A percentile compares a stretch with the other conserved stretches of the same genome.
These are phyloP conservation scores for Yamadazyma atlantica DNA, from an alignment of 1,139 yeast genomes.

Conservation along the genomic window DNA sequence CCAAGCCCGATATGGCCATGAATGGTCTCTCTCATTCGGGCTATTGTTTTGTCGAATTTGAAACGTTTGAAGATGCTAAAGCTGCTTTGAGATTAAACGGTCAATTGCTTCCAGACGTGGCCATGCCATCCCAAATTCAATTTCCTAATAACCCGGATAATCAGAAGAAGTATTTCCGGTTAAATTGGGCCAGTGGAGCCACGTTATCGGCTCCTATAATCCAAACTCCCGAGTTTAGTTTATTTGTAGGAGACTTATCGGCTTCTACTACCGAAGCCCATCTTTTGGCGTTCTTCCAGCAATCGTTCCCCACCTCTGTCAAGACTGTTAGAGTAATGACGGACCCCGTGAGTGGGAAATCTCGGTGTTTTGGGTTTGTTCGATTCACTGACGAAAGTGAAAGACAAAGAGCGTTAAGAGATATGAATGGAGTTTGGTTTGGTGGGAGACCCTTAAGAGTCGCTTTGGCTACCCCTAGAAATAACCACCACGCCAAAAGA, in stretches of 20 bases:
- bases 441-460: slow-evolving; percentile 75
- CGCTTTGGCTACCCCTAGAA: slow-evolving; percentile 65
- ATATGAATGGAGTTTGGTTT: slow-evolving; percentile 74
- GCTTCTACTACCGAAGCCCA: slow-evolving; percentile 74
- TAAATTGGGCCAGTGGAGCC: slow-evolving; percentile 77
- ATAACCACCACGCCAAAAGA: slow-evolving; percentile 13
- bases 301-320: slow-evolving; percentile 59
- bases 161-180: slow-evolving; percentile 59
- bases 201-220: slow-evolving; percentile 52
- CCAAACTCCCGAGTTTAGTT: slow-evolving; percentile 56
- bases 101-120: slow-evolving; percentile 56
- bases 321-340: slow-evolving; percentile 71
- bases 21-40: slow-evolving; percentile 57
- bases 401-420: slow-evolving; percentile 61
- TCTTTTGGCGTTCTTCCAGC: slow-evolving; percentile 63
- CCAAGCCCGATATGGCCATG: slow-evolving; percentile 23
- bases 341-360: slow-evolving; percentile 71
- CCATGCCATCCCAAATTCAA: slow-evolving; percentile 47
- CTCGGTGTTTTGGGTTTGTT: slow-evolving; percentile 77
- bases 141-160: slow-evolving; percentile 48
- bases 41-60: slow-evolving; percentile 72
- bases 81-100: slow-evolving; percentile 66
- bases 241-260: slow-evolving; percentile 78
- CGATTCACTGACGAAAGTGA: slow-evolving; percentile 64
- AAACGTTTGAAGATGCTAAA: slow-evolving; percentile 61